These are phyloP conservation scores for Candida dubliniensis DNA, from an alignment of 1,139 yeast genomes.

Conservation along the genomic window DNA sequence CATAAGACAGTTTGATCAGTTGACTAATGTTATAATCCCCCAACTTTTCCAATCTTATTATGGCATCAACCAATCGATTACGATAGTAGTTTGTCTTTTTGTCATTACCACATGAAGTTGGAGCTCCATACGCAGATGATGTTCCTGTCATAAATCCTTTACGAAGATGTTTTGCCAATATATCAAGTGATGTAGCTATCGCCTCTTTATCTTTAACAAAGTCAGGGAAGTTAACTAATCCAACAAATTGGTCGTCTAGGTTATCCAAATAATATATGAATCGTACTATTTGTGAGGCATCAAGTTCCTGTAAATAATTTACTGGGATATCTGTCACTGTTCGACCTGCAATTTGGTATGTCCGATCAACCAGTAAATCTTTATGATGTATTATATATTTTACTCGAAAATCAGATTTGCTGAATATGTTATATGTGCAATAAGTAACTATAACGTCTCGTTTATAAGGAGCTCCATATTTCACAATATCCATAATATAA, in stretches of 20 bases:
- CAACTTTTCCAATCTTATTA: conserved; percentile 25
- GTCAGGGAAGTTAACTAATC: conserved; percentile 32
- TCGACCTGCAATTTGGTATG: conserved; percentile 23
- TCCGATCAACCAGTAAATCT: conserved; percentile 25
- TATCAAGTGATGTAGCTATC: conserved; percentile 18
- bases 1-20: conserved; percentile 21
- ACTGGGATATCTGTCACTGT: background rate
- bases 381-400: conserved; percentile 30
- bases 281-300: conserved; percentile 36
- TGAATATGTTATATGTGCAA: conserved; percentile 51
- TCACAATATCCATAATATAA: conserved; percentile 27
- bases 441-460: conserved; percentile 45
- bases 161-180: conserved; percentile 26
- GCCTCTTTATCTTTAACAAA: conserved; percentile 19
- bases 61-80: conserved; percentile 34
- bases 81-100: conserved; percentile 33
- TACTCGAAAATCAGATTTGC: conserved; percentile 47
- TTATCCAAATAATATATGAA: conserved; percentile 34
- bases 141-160: conserved; percentile 32
- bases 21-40: conserved; percentile 18
- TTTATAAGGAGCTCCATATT: conserved; percentile 21
- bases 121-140: conserved; percentile 27
- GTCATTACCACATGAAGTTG: conserved; percentile 33
- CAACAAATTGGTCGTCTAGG: conserved; percentile 34
- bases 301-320: conserved; percentile 30